Percentiles rank a stretch among this genome's conserved stretches.
phyloP scores from a whole-genome alignment of 768 basidiomycete species.

The Tylopilus rubrobrunneus region DNA sequence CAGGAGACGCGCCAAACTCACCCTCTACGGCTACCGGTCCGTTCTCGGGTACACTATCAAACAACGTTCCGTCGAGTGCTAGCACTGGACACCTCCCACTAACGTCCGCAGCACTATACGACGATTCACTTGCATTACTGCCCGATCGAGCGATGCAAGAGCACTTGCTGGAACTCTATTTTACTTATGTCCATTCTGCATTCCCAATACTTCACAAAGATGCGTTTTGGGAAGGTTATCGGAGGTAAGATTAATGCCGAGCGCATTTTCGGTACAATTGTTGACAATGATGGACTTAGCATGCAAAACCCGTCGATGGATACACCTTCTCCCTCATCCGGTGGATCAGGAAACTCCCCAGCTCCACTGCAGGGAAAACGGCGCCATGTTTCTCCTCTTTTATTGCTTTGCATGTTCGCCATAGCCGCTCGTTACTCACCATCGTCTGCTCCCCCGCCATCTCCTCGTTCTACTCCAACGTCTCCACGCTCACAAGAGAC shows the following conservation, averaged over 20 bases:
- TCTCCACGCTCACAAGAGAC: constrained; percentile 39
- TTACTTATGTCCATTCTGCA: constrained; percentile 73
- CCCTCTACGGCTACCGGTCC: constrained; percentile 6
- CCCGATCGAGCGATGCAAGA: constrained; percentile 60
- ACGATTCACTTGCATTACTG: constrained; percentile 42
- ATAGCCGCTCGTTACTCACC: constrained; percentile 70
- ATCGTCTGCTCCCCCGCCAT: constrained; percentile 21
- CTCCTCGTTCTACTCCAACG: constrained; percentile 28
- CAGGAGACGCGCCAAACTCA: constrained; percentile 24
- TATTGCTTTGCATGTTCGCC: constrained; percentile 81
- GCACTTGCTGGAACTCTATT: constrained; percentile 72
- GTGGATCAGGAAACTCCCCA: constrained; percentile 19
- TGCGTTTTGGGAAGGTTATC: constrained; percentile 59
- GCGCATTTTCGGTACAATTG: background rate
- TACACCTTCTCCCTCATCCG: constrained; percentile 31
- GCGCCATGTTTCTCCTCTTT: constrained; percentile 55
- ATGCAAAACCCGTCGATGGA: constrained; percentile 25
- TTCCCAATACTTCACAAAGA: constrained; percentile 76
- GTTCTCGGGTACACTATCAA: background rate
- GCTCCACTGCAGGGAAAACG: constrained; percentile 40
- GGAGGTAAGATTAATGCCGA: constrained; percentile 29
- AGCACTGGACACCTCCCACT: constrained; percentile 12
- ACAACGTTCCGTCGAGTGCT: constrained; percentile 7
- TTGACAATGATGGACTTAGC: constrained; percentile 9
- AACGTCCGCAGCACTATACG: constrained; percentile 27